phyloP scores from a whole-genome alignment of 2,329 filamentous ascomycete genomes.

The Aquanectria penicillioides region DNA sequence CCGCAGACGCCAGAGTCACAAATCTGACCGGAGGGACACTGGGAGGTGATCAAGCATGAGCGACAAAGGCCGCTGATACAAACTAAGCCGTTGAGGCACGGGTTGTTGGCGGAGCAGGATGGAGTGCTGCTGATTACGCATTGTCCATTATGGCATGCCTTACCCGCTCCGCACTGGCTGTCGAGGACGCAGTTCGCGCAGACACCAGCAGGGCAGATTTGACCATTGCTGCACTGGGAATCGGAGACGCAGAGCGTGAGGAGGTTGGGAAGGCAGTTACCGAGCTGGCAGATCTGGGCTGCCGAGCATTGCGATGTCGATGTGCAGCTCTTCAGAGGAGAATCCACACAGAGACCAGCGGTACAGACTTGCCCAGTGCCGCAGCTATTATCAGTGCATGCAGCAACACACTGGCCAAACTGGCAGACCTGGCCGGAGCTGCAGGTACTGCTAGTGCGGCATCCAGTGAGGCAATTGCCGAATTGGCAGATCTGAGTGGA shows the following conservation, averaged over 20 bases:
- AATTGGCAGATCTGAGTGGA: conserved; percentile 18
- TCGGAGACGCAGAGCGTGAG: conserved; percentile 11
- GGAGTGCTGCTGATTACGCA: conserved; percentile 14
- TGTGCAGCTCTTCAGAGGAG: not conserved
- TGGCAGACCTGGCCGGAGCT: not conserved
- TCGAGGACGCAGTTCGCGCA: conserved; percentile 10
- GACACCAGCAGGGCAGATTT: conserved; percentile 14
- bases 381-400: not conserved
- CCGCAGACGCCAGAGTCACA: conserved; percentile 4
- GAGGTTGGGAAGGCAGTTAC: conserved; percentile 8
- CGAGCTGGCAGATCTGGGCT: conserved; percentile 14
- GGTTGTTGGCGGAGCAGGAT: conserved; percentile 1
- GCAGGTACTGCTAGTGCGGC: conserved; percentile 15
- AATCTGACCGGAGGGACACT: conserved; percentile 10
- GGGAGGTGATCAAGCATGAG: not conserved
- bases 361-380: not conserved
- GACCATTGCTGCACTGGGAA: conserved; percentile 3
- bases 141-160: conserved; percentile 11
- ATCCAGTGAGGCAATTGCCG: conserved; percentile 14
- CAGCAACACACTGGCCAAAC: conserved; percentile 7
- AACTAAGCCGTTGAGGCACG: conserved; percentile 1
- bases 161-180: conserved; percentile 3
- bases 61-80: conserved; percentile 18
- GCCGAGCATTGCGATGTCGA: not conserved
- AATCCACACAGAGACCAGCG: not conserved